phyloP scores from a whole-genome alignment of 768 basidiomycete species.

The Termitomyces sp. region DNA sequence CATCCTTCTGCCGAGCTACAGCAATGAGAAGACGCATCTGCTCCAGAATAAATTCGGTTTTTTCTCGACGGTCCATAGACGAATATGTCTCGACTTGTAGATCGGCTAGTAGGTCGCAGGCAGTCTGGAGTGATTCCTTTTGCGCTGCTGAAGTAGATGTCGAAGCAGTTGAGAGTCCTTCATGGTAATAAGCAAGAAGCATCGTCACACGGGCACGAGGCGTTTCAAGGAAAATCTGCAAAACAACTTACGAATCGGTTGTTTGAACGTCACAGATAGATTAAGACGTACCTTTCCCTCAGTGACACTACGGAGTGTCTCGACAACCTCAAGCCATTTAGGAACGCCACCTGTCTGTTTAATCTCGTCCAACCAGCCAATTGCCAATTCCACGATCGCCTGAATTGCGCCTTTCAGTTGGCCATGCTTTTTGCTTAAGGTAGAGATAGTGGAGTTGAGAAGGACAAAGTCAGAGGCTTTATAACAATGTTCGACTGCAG shows the following conservation, averaged over 20 bases:
- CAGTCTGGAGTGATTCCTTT: constrained; percentile 75
- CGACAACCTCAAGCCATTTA: constrained; percentile 82
- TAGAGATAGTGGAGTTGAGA: constrained; percentile 62
- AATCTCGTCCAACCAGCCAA: constrained; percentile 78
- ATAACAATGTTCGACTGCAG: constrained; percentile 68
- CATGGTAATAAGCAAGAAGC: constrained; percentile 79
- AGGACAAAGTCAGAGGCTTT: constrained; percentile 62
- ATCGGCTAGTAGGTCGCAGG: constrained; percentile 89
- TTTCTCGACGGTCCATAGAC: constrained; percentile 96
- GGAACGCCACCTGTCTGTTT: constrained; percentile 61
- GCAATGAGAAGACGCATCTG: constrained; percentile 90
- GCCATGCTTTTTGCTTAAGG: constrained; percentile 93
- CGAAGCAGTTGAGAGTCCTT: constrained; percentile 50
- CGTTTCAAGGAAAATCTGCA: constrained; percentile 92
- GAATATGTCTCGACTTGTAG: constrained; percentile 99
- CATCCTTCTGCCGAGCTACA: constrained; percentile 73
- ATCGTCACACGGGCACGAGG: constrained; percentile 93
- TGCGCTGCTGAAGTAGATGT: constrained; percentile 35
- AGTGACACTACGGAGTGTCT: constrained; percentile 86
- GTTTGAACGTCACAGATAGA: neutral
- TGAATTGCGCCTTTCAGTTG: constrained; percentile 90
- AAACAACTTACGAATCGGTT: neutral
- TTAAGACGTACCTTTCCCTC: constrained; percentile 82
- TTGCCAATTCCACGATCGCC: constrained; percentile 84
- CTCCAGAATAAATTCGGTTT: constrained; percentile 96